Base-by-base conservation (phyloP, 768 basidiomycete genomes). In the Kwoniella bestiolae region DNA sequence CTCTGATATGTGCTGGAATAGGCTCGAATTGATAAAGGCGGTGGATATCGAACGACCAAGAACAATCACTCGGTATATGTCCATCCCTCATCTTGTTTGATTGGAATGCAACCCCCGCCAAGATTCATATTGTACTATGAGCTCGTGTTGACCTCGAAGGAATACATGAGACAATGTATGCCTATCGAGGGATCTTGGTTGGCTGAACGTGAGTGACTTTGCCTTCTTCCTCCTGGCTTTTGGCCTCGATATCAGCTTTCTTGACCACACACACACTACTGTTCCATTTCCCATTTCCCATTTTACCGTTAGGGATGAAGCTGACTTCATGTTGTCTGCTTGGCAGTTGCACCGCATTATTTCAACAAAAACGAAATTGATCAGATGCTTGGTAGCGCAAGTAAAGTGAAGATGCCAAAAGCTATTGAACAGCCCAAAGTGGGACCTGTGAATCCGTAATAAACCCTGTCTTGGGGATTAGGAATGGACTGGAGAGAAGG, bases 111-210 rank as follows among this genome's bases (percentile, higher is more conserved):
- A 71, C 96, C 96, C 1, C 96, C 96, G 0, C 87, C 93, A 12
- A 91, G 90, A 78, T 90, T 91, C 16, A 79, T 98, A 9, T 80
- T 96, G 51, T 99, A 98, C 82, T 97, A 98, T 77, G 96, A 98
- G 81, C 86, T 99, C 25, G 95, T 99, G 25, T 90, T 95, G 86
- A 99, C 96, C 7, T 90, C 90, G 41, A 97, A 98, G 82, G 97
- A 96, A 32, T 99, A 96, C 77, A 90, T 97, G 87, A 85, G 91
- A 67, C 94, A 97, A 85, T 86, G 94, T 41, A 97, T 98, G 94
- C 96, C 98, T 74, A 97, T 98, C 78, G 97, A 98, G 79, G 91
- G 95, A 3, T 79, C 87, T 26, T 98, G 96, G 96, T 80, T 97
- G 32, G 80, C 96, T 46, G 95, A 97, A 85, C 90, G 91, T 89